A percentile compares a stretch with the other conserved stretches of the same genome.
Evolutionary conservation across 179 eudicot species (phyloP).

Genomic region (Silene noctiflora): DNA sequence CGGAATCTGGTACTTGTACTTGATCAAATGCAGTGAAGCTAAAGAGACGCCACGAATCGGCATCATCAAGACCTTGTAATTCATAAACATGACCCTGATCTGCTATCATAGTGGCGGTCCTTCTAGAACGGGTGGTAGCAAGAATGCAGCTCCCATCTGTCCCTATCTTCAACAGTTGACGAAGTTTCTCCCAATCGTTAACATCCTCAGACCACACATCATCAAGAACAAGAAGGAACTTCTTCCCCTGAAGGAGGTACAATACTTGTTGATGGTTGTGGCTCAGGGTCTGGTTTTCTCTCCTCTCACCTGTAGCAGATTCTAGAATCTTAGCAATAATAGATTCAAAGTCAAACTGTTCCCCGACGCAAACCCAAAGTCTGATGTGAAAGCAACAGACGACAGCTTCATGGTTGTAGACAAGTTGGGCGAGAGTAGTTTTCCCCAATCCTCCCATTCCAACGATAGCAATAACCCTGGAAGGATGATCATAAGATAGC

Average conservation of each 20-base stretch:
- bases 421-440: constrained; percentile 30
- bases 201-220: constrained; percentile 8
- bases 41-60: constrained; percentile 24
- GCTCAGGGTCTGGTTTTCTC: too few relatives aligned
- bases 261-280: too few relatives aligned
- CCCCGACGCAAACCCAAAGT: constrained; percentile 27
- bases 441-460: constrained; percentile 16
- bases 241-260: background rate
- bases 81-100: background rate
- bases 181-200: background rate
- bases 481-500: background rate
- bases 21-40: constrained; percentile 18
- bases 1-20: background rate
- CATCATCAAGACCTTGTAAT: constrained; percentile 12
- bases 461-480: background rate
- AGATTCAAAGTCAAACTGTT: background rate
- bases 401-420: constrained; percentile 8
- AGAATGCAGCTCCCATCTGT: background rate
- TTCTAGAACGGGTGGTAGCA: background rate
- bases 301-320: too few relatives aligned
- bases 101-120: background rate
- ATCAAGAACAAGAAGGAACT: constrained; percentile 4
- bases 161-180: background rate
- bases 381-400: constrained; percentile 11
- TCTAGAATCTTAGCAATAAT: constrained; percentile 11